Base-by-base conservation (phyloP, 1,139 yeast species). In the Nakaseomyces glabratus region DNA sequence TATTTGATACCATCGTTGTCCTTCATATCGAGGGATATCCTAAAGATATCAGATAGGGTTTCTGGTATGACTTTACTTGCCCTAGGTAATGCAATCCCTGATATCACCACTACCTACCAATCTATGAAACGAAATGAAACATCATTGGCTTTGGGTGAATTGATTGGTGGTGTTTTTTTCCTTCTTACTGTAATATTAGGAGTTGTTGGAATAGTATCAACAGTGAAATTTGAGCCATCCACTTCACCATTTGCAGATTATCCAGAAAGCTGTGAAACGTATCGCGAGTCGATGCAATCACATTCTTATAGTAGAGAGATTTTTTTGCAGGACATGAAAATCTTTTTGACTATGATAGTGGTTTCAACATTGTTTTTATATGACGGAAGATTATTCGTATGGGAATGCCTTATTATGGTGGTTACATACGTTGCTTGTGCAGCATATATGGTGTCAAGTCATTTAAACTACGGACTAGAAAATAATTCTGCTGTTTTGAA, bases 71-170 rank as follows among this genome's bases (percentile, higher is more conserved):
- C 96, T 0, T 63, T 88, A 31, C 63, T 90, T 38, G 95, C 98
- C 0, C 66, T 88, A 43, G 97, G 97, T 0, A 90, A 90, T 57
- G 90, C 95, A 7, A 70, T 94, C 0, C 95, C 97, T 0, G 98
- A 90, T 57, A 76, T 90, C 3, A 69, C 86, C 32, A 73, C 93
- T 34, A 85, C 95, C 0, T 84, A 75, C 54, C 77, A 78, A 28
- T 95, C 95, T 4, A 72, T 86, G 73, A 66, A 67, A 25, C 60
- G 73, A 3, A 78, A 73, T 12, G 72, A 82, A 4, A 76, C 81
- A 1, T 69, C 85, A 3, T 61, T 90, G 53, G 97, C 97, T 0
- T 61, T 90, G 4, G 93, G 96, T 1, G 96, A 88, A 56, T 63
- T 88, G 24, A 59, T 85, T 21, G 97, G 98, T 0, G 88, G 95